phyloP scores from a whole-genome alignment of 495 filamentous ascomycete genomes.

The Xylaria bambusicola region DNA sequence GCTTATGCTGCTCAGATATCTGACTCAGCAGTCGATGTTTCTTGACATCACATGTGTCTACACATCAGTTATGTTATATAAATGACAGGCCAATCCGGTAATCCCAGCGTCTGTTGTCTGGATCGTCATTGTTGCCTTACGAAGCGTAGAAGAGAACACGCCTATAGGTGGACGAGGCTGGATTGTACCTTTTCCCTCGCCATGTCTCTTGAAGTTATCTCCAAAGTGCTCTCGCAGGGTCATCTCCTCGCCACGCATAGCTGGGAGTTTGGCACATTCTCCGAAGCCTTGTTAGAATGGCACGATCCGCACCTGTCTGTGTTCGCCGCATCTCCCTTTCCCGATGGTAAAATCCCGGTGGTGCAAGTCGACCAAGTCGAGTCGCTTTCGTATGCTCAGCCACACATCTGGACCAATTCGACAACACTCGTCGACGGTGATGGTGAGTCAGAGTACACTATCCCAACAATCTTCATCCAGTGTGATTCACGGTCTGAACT shows the following conservation, averaged over 20 bases:
- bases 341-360: conserved; percentile 39
- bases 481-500: not conserved
- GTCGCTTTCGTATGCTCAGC: conserved; percentile 41
- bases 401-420: conserved; percentile 34
- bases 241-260: conserved; percentile 35
- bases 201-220: conserved; percentile 25
- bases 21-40: too few relatives aligned
- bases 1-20: too few relatives aligned
- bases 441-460: conserved; percentile 23
- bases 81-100: too few relatives aligned
- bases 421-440: conserved; percentile 35
- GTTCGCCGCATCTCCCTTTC: conserved; percentile 47
- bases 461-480: not conserved
- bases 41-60: too few relatives aligned
- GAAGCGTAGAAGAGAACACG: too few relatives aligned
- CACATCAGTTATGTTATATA: too few relatives aligned
- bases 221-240: conserved; percentile 26
- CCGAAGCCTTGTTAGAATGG: conserved; percentile 52
- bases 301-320: conserved; percentile 45
- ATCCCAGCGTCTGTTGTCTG: too few relatives aligned
- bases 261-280: conserved; percentile 52
- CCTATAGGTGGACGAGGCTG: too few relatives aligned
- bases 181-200: too few relatives aligned
- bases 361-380: conserved; percentile 24
- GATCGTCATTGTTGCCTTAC: too few relatives aligned